Base-by-base conservation (phyloP, 2,329 filamentous ascomycete species). In the Hypoxylon rubiginosum region DNA sequence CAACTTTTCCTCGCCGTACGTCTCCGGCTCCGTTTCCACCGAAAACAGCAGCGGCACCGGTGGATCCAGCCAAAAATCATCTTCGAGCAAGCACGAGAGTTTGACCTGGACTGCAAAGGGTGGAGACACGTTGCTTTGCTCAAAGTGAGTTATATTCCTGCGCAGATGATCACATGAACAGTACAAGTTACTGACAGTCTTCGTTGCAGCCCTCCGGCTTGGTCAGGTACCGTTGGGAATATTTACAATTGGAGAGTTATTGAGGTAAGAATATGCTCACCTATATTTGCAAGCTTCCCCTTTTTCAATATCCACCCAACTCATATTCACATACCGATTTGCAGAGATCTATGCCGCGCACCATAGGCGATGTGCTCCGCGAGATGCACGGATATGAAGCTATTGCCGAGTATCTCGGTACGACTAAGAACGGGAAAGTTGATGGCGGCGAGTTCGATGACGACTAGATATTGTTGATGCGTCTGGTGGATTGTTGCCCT, bases 191-290 rank as follows among this genome's bases (percentile, higher is more conserved):
- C 50, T 52, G 32, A 52, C 50, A 21, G 17, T 24, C 19, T 52
- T 52, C 32, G 19, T 39, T 39, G 17, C 17, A 52, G 50, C 32
- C 50, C 50, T 39, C 50, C 50, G 7, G 6, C 17, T 13, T 52
- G 50, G 50, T 39, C 50, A 39, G 7, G 50, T 52, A 52, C 50
- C 19, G 50, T 52, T 39, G 50, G 50, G 19, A 52, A 52, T 52
- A 52, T 52, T 39, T 52, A 52, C 32, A 52, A 52, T 24, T 52
- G 50, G 50, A 52, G 50, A 52, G 50, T 52, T 52, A 52, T 52
- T 39, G 50, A 52, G 50, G 50, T 52, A 52, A 39, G 17, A 52
- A 39, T 7, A 52, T 49, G 10, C 15, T 36, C 19, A 24, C 50
- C 30, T 26, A 36, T 39, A 39, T 17, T 52, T 24, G 11, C 50